Base-by-base conservation (phyloP, 2,329 filamentous ascomycete species). In the Pseudocercospora ulei region DNA sequence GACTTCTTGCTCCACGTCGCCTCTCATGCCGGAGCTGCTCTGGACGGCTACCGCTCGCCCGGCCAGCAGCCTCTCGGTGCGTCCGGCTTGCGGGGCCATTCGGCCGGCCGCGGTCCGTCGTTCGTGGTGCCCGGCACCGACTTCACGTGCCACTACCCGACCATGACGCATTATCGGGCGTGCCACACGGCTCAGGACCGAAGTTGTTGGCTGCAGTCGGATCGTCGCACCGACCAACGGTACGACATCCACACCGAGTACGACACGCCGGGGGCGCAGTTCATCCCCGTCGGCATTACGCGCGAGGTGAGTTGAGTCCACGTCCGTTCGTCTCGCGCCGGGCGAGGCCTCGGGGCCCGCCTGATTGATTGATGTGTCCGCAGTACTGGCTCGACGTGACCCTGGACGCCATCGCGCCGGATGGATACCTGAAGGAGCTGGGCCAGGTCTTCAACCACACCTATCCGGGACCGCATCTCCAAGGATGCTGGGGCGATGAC, bases 381-480 rank as follows among this genome's bases (percentile, higher is more conserved):
- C 49, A 68, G 58, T 70, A 69, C 41, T 59, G 62, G 39, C 56
- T 68, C 17, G 61, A 64, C 13, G 57, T 68, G 9, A 34, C 35
- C 35, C 58, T 61, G 3, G 63, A 66, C 29, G 53, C 51, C 1
- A 55, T 54, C 1, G 63, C 66, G 40, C 49, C 61, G 8, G 52
- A 65, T 2, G 55, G 47, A 3, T 47, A 43, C 23, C 17, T 49
- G 16, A 49, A 47, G 19, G 33, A 20, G n/a, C 37, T 45, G 7
- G 47, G 44, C 5, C 44, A 47, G 23, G 39, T 47, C 8, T 45
- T 70, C 43, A 69, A 70, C 39, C 63, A 64, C 3, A 62, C 63
- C 30, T 64, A 63, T 40, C 67, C 65, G 16, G 66, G 66, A 6
- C 67, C 68, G 3, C 62, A 65, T 35, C 61, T 68, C 35, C 59